Conservation (phyloP, 257 asterid genomes). For the Knoxia roxburghii region DNA sequence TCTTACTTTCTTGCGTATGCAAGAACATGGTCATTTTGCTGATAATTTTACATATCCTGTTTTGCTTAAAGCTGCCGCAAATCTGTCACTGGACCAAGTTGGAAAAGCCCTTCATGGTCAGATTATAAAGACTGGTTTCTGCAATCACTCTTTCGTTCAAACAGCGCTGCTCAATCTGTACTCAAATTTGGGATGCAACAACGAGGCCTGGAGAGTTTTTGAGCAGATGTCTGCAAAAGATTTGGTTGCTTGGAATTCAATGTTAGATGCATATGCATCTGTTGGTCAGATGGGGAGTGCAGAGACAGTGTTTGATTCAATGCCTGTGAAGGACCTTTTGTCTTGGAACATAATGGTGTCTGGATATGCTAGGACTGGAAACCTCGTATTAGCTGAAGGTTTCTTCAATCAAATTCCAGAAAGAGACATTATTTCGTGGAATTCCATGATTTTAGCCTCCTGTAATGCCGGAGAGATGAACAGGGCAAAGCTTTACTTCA, state of each 20-base stretch:
- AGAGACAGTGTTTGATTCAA: not conserved
- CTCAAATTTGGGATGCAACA: not conserved
- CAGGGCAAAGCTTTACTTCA: not conserved
- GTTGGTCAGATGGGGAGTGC: slow-evolving; percentile 12
- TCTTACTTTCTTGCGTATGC: slow-evolving; percentile 2
- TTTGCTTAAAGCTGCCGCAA: slow-evolving; percentile 12
- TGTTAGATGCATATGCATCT: slow-evolving; percentile 15
- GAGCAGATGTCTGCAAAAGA: slow-evolving; percentile 4
- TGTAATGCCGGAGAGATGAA: slow-evolving; percentile 13
- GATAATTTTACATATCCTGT: slow-evolving; percentile 17
- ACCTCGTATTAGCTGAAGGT: not conserved
- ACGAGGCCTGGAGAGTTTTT: slow-evolving; percentile 2
- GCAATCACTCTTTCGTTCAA: slow-evolving; percentile 13
- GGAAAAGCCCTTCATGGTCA: slow-evolving; percentile 16
- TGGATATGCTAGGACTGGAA: slow-evolving; percentile 12
- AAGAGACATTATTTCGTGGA: slow-evolving; percentile 14
- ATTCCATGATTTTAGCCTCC: slow-evolving; percentile 9
- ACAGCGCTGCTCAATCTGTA: slow-evolving; percentile 13
- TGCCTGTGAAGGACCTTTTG: slow-evolving; percentile 10
- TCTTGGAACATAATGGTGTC: slow-evolving; percentile 14
- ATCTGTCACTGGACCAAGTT: not conserved
- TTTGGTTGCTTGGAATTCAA: slow-evolving; percentile 9
- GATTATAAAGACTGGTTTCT: slow-evolving; percentile 6
- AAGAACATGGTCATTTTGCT: slow-evolving; percentile 8
- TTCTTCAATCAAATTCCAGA: not conserved